Conservation (phyloP, 2,329 filamentous ascomycete species). For the Ophiostoma himal-ulmi region DNA sequence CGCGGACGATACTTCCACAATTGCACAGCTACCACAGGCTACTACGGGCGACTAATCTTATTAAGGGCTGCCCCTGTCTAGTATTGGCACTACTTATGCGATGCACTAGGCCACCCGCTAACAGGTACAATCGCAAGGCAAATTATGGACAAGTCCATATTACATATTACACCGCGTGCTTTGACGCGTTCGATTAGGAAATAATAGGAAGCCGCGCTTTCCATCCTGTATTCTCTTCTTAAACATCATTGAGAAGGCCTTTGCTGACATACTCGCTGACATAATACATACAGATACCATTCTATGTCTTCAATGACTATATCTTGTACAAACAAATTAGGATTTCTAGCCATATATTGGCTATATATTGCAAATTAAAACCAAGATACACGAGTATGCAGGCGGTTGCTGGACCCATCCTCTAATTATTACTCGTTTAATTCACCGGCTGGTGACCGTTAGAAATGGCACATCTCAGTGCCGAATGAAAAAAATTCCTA, state of each 20-base stretch:
- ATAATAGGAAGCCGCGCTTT: not conserved
- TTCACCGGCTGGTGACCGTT: not conserved
- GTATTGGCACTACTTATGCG: conserved; percentile 3
- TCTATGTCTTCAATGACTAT: not conserved
- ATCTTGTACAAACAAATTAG: not conserved
- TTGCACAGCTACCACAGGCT: not conserved
- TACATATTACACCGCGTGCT: not conserved
- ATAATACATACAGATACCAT: not conserved
- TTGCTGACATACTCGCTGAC: not conserved
- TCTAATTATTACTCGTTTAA: too few species aligned
- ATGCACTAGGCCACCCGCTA: not conserved
- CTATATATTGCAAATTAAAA: too few species aligned
- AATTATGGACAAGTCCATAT: not conserved
- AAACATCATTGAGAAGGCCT: too few species aligned
- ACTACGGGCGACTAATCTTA: not conserved
- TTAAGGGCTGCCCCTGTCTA: conserved; percentile 8
- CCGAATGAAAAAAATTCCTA: not conserved
- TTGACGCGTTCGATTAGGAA: not conserved
- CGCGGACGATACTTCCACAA: not conserved
- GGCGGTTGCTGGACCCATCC: not conserved
- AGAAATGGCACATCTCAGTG: not conserved
- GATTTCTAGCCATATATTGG: too few species aligned
- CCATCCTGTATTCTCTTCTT: not conserved
- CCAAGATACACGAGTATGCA: too few species aligned
- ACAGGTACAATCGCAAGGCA: not conserved